Percentiles rank a stretch among this genome's conserved stretches.
Conservation (phyloP, 352 stramenopile species). For the Paralagenidium karlingii region DNA sequence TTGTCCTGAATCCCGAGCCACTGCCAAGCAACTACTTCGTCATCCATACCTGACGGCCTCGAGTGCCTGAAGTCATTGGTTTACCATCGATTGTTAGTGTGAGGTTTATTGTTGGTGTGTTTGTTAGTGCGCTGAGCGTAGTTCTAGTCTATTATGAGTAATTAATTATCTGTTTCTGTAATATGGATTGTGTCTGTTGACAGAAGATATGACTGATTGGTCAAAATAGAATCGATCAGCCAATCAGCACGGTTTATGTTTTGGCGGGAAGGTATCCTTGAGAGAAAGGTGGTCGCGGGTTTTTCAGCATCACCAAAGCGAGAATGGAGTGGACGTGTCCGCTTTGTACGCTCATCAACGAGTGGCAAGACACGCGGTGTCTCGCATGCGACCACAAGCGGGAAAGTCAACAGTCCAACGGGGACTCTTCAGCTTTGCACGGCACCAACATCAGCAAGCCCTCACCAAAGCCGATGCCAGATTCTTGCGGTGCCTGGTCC, state of each 20-base stretch:
- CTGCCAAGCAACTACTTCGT: conserved; percentile 36
- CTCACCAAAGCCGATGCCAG: background rate
- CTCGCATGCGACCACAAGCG: conserved; percentile 36
- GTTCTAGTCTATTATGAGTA: background rate
- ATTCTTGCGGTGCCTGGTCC: too few species aligned
- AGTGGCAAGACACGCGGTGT: conserved; percentile 23
- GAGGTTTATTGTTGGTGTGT: background rate
- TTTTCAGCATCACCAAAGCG: too few species aligned
- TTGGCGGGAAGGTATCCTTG: too few species aligned
- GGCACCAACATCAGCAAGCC: conserved; percentile 1
- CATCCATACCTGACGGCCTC: too few species aligned
- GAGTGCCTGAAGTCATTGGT: conserved; percentile 25
- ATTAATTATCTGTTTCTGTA: background rate
- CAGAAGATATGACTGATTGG: too few species aligned
- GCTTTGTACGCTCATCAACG: conserved; percentile 58
- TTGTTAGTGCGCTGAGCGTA: background rate
- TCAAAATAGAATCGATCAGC: too few species aligned
- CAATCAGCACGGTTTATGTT: too few species aligned
- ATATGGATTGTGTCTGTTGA: too few species aligned
- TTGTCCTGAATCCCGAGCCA: conserved; percentile 54
- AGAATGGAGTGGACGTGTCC: conserved; percentile 64
- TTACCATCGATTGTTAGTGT: background rate
- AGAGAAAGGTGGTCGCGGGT: too few species aligned
- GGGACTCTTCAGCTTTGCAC: background rate
- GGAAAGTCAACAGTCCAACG: background rate